These are phyloP conservation scores for Coelastrella sp. DNA, from an alignment of 139 green algal species.

Conservation along the genomic window DNA sequence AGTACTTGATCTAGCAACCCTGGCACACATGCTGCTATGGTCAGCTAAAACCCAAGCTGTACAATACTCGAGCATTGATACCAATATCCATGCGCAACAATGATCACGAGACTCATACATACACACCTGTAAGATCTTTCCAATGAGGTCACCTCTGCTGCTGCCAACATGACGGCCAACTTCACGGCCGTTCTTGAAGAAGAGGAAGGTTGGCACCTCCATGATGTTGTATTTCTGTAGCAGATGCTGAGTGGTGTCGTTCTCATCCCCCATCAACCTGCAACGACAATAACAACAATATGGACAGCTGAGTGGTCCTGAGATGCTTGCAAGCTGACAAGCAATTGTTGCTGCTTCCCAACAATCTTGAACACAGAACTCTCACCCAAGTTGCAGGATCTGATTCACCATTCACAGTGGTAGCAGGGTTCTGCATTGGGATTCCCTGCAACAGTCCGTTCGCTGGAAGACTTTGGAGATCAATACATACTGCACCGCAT, in stretches of 20 bases:
- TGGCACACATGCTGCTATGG: too few relatives aligned
- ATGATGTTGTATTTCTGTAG: constrained; percentile 69
- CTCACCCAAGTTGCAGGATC: not conserved
- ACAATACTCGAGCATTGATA: constrained; percentile 37
- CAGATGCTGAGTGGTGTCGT: constrained; percentile 6
- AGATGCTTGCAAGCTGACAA: too few relatives aligned
- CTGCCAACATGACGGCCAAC: constrained; percentile 76
- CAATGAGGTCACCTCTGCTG: constrained; percentile 86
- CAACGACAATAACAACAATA: not conserved
- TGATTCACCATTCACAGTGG: too few relatives aligned
- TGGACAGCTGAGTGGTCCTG: not conserved
- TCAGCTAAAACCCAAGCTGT: too few relatives aligned
- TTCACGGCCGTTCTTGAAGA: constrained; percentile 69
- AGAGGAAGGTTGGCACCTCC: constrained; percentile 92
- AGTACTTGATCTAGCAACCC: too few relatives aligned
- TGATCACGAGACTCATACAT: constrained; percentile 38
- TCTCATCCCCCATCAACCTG: constrained; percentile 35
- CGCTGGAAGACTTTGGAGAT: too few relatives aligned
- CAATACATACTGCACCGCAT: too few relatives aligned
- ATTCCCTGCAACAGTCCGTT: too few relatives aligned
- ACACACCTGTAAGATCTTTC: constrained; percentile 79
- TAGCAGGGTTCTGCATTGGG: not conserved
- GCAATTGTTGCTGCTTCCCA: not conserved
- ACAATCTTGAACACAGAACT: not conserved
- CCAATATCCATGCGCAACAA: constrained; percentile 42